Base-by-base conservation (phyloP, 305 asterid species). In the Caryopteris hybrid region DNA sequence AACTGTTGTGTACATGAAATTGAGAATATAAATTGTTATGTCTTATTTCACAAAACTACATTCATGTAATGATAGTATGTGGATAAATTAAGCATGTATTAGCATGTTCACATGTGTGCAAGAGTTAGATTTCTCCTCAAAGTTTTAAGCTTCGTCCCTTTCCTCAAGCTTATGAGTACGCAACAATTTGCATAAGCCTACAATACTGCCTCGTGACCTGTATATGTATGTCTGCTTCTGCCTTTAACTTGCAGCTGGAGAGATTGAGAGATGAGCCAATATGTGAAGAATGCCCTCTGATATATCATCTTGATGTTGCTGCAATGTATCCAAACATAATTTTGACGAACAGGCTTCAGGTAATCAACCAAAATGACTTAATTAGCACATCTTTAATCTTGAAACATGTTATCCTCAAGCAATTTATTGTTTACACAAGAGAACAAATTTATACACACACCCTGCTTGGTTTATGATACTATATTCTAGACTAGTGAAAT, bases 271-370 rank as follows among this genome's bases (percentile, higher is more conserved):
- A 88, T 74, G 79, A 81, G 53, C 99, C 99, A 72, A 76, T 78
- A 82, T 79, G 88, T 41, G 99, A 91, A 75, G 99, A 91, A 70
- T 84, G 83, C 72, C 99, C 99, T 74, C 98, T 94, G 71, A 94
- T 94, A 74, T 94, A 94, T 77, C 99, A 94, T 85, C 95, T 94
- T 59, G 99, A 94, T 76, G 99, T 94, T 76, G 99, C 99, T 65
- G 99, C 99, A 56, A 94, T 94, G 99, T 94, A 94, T 76, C 99
- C 99, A 52, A 94, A 94, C 83, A 94, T 94, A 79, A 94, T 94
- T 74, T 77, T 94, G 79, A 94, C 99, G 11, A 94, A 94, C 82
- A 89, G 99, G 82, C 99, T 94, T 80, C 99, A 94, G 99, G 99
- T 94, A 81, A 79, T 79, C 69, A 60, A 50, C 71, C 72, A 22